These are phyloP conservation scores for Cynanchum wilfordii DNA, from an alignment of 257 asterid species.

Conservation along the genomic window DNA sequence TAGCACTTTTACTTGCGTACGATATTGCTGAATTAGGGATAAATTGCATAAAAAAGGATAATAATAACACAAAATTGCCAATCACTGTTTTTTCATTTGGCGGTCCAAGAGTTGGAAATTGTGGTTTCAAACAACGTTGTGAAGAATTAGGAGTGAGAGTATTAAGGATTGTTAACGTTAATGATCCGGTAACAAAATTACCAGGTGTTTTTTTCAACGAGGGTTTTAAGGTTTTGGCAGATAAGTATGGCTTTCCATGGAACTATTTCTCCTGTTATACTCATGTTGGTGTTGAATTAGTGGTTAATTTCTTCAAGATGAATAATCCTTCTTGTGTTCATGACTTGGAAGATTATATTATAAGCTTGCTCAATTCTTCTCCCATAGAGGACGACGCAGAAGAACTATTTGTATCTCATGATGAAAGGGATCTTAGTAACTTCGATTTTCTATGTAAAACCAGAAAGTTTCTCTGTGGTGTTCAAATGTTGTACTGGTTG, in stretches of 20 bases:
- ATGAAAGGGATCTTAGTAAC: slow-evolving; percentile 1
- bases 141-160: slow-evolving; percentile 61
- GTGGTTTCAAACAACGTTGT: slow-evolving; percentile 55
- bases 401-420: no score
- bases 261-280: slow-evolving; percentile 49
- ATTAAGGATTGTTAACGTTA: slow-evolving; percentile 50
- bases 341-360: slow-evolving; percentile 51
- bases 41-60: slow-evolving; percentile 15
- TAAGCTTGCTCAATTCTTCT: slow-evolving; percentile 40
- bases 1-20: slow-evolving; percentile 46
- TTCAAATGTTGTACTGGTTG: slow-evolving; percentile 14
- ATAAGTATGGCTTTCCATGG: slow-evolving; percentile 39
- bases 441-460: slow-evolving; percentile 26
- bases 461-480: slow-evolving; percentile 21
- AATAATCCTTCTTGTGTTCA: slow-evolving; percentile 65
- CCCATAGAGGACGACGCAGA: slow-evolving; percentile 21
- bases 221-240: slow-evolving; percentile 40
- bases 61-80: slow-evolving; percentile 19
- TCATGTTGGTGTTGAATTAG: slow-evolving; percentile 58
- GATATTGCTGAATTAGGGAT: slow-evolving; percentile 60
- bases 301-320: slow-evolving; percentile 53
- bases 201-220: slow-evolving; percentile 65
- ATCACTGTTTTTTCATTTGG: slow-evolving; percentile 63
- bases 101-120: slow-evolving; percentile 71
- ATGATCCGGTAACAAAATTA: slow-evolving; percentile 61